Evolutionary conservation across 169 alveolate genomes (phyloP).

Genomic region (Perkinsus marinus): DNA sequence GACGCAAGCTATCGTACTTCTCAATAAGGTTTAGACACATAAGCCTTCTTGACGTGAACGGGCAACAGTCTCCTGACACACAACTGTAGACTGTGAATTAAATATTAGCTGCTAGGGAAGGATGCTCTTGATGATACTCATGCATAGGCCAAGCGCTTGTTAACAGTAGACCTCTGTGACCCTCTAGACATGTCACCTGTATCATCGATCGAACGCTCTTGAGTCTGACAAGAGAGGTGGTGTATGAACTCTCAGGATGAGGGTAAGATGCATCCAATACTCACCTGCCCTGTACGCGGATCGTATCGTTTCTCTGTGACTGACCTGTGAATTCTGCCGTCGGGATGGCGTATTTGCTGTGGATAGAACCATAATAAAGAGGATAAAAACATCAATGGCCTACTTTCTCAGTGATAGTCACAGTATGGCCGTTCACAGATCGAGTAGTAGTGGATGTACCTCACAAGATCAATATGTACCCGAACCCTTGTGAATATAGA

Average conservation of each 20-base stretch:
- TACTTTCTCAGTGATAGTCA: not conserved
- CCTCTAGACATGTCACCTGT: not conserved
- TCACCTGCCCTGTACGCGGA: not conserved
- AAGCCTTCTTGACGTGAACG: no score
- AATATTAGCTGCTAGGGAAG: not conserved
- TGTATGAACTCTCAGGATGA: no score
- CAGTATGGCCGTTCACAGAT: not conserved
- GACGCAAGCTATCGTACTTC: no score
- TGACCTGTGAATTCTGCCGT: not conserved
- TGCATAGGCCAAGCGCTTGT: no score
- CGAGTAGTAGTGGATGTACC: not conserved
- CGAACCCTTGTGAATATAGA: not conserved
- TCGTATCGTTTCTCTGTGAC: not conserved
- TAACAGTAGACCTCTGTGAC: not conserved
- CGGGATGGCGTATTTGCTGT: not conserved
- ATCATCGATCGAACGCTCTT: not conserved
- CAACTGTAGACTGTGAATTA: not conserved
- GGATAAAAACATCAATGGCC: not conserved
- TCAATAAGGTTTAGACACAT: no score
- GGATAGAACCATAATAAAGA: no score
- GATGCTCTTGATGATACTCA: no score
- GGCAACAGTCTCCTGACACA: no score
- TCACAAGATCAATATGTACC: not conserved
- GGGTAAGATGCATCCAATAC: not conserved
- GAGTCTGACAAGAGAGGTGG: not conserved